A percentile compares a stretch with the other conserved stretches of the same genome.
These are phyloP conservation scores for Talaromyces sp. DNA, from an alignment of 2,329 filamentous ascomycete species.

Conservation along the genomic window DNA sequence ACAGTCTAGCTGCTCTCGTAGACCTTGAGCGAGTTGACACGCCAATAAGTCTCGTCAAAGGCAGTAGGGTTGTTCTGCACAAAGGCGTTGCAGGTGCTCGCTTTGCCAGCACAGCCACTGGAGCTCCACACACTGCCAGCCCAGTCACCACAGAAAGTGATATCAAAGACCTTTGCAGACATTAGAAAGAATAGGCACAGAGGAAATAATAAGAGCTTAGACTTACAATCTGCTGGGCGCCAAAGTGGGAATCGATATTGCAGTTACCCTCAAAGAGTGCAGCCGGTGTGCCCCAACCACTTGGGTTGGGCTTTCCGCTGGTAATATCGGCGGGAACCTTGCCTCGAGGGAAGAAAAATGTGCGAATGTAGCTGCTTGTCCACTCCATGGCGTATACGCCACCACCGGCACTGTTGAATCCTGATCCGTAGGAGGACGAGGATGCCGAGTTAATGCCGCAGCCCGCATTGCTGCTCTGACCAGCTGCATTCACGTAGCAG, in stretches of 20 bases:
- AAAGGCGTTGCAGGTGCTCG: slow-evolving; percentile 65
- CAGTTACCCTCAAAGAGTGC: slow-evolving; percentile 33
- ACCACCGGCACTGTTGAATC: slow-evolving; percentile 48
- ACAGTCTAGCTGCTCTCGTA: slow-evolving; percentile 34
- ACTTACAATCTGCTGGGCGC: background rate
- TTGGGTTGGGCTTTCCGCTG: slow-evolving; percentile 38
- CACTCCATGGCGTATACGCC: slow-evolving; percentile 48
- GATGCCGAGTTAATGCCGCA: background rate
- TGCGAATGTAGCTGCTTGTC: slow-evolving; percentile 41
- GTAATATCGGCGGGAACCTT: slow-evolving; percentile 42
- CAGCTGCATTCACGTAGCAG: slow-evolving; percentile 41
- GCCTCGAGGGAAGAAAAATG: slow-evolving; percentile 47
- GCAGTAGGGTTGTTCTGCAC: slow-evolving; percentile 64
- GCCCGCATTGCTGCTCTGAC: slow-evolving; percentile 11
- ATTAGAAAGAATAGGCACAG: too few species aligned
- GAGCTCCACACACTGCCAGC: slow-evolving; percentile 45
- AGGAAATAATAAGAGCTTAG: too few species aligned
- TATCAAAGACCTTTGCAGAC: slow-evolving; percentile 49
- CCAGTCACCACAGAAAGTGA: slow-evolving; percentile 53
- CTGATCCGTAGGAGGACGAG: slow-evolving; percentile 32
- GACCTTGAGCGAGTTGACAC: slow-evolving; percentile 66
- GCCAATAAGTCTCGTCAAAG: slow-evolving; percentile 72
- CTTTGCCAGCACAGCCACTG: slow-evolving; percentile 52
- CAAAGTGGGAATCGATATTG: background rate
- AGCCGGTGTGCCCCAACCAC: slow-evolving; percentile 41